Base-by-base conservation (phyloP, 179 eudicot genomes). In the Sideroxylon spinosum region DNA sequence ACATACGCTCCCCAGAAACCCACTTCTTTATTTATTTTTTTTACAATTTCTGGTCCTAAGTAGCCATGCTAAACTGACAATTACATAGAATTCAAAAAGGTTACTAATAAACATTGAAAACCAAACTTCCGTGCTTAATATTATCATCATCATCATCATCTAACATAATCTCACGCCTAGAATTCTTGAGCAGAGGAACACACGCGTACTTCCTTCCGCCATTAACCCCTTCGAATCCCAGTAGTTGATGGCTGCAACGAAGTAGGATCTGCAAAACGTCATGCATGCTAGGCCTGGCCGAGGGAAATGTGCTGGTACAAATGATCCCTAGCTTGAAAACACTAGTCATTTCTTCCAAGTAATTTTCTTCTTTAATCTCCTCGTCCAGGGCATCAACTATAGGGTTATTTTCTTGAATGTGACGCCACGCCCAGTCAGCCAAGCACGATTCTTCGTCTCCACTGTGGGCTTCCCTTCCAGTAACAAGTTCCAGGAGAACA, bases 401-500 rank as follows among this genome's bases (percentile, higher is more conserved):
- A 0, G 78, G 73, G 12, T 64, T 81, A 17, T 71, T 84, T 28
- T 71, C 77, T 23, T 76, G 76, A 25, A 73, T 9, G 50, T 83
- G 78, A 2, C 22, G 80, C 86, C 86, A 76, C 32, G 81, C 82
- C 88, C 88, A 85, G 9, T 78, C 82, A 5, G 76, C 44, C 84
- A 2, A 91, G 89, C 56, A 84, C 82, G 29, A 77, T 73, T 69
- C 49, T 53, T 87, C 92, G 29, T 86, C 86, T 37, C 88, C 95
- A 0, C 60, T 19, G n/a, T 81, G 81, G 10, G 93, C 85, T 63
- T 92, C 88, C 72, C 84, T 89, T 55, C 97, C 97, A 1, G 93
- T 92, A 10, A 79, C 86, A 50, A 92, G 84, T 82, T 92, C 97
- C 11, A 92, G 79, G 10, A 92, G 90, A 20, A 91, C 89, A 44